Evolutionary conservation across 73 alveolate genomes (phyloP).

Genomic region (Loxodes magnus): DNA sequence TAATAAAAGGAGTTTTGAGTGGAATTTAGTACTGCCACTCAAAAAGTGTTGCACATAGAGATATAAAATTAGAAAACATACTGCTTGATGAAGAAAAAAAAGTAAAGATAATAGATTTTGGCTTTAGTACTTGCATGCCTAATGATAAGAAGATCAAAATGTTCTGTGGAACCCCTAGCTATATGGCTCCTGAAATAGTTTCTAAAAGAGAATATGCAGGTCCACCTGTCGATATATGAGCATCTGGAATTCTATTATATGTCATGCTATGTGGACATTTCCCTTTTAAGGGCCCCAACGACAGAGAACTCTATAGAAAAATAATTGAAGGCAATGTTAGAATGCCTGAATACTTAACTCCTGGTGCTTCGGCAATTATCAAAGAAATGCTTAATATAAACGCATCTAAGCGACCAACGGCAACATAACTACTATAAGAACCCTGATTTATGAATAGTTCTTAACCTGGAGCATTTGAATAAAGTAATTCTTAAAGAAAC

Average conservation of each 20-base stretch:
- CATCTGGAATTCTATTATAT: conserved; percentile 35
- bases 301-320: conserved; percentile 48
- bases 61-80: conserved; percentile 32
- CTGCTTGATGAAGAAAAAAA: conserved; percentile 19
- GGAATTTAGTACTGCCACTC: conserved; percentile 46
- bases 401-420: conserved; percentile 39
- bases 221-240: conserved; percentile 52
- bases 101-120: conserved; percentile 39
- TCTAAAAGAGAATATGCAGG: conserved; percentile 31
- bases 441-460: no score
- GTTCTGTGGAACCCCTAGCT: conserved; percentile 85
- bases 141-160: conserved; percentile 33
- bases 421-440: conserved; percentile 16
- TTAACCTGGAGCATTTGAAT: no score
- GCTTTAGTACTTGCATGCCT: conserved; percentile 34
- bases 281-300: conserved; percentile 34
- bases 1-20: conserved; percentile 27
- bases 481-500: no score
- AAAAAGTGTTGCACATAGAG: conserved; percentile 39
- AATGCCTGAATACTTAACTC: conserved; percentile 21
- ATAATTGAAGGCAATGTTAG: conserved; percentile 37
- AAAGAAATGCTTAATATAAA: conserved; percentile 25
- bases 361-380: conserved; percentile 21
- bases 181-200: conserved; percentile 94
- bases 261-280: conserved; percentile 34